Conservation (phyloP, 192 early-diverging fungal species). For the Thamnidium elegans region DNA sequence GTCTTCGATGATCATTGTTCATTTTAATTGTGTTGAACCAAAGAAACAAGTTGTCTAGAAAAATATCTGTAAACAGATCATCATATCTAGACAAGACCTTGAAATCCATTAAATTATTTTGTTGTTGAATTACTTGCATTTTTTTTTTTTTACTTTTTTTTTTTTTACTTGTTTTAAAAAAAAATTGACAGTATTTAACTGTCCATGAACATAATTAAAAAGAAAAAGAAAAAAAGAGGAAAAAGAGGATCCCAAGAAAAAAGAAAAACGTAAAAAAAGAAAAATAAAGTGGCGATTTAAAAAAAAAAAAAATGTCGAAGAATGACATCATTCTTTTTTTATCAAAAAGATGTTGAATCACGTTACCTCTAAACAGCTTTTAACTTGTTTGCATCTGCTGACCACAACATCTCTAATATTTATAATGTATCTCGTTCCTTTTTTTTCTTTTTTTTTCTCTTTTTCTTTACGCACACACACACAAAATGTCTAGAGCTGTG, state of each 20-base stretch:
- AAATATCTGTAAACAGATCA: conserved; percentile 48
- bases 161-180: neutral
- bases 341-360: no score
- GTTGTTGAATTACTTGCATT: no score
- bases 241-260: neutral
- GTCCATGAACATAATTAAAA: neutral
- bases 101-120: conserved; percentile 41
- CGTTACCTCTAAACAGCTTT: no score
- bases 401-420: neutral
- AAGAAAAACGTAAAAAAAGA: conserved; percentile 5
- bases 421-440: neutral
- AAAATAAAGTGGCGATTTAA: neutral
- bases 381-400: no score
- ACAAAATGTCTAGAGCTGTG: neutral
- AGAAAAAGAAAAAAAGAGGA: neutral
- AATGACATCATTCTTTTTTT: neutral
- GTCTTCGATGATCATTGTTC: conserved; percentile 35
- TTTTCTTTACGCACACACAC: no score
- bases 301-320: neutral
- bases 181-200: conserved; percentile 1
- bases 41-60: conserved; percentile 45
- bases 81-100: conserved; percentile 45
- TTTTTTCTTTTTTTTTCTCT: conserved; percentile 15
- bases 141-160: neutral
- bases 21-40: conserved; percentile 58